phyloP scores from a whole-genome alignment of 129 eudicot species.

The Escallonia herrerae region DNA sequence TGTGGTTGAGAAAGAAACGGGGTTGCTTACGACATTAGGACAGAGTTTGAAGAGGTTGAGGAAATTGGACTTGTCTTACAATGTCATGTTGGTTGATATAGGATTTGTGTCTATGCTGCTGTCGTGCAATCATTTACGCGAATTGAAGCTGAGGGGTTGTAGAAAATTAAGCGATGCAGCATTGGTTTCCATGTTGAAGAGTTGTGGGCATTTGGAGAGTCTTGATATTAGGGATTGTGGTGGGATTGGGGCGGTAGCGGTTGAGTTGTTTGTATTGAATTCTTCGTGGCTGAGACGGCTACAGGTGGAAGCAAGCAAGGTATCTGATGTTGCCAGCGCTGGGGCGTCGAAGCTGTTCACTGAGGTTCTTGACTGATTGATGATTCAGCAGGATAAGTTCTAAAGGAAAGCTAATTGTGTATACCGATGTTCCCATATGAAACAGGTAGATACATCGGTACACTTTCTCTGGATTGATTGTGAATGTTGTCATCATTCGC shows the following conservation, averaged over 20 bases:
- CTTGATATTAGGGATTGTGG: constrained; percentile 48
- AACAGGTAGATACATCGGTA: constrained; percentile 12
- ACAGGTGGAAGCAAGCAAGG: constrained; percentile 51
- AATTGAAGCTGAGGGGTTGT: constrained; percentile 63
- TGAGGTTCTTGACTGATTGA: constrained; percentile 24
- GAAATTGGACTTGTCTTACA: constrained; percentile 56
- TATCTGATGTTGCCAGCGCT: constrained; percentile 40
- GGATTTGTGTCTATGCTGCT: constrained; percentile 57
- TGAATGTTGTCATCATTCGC: constrained; percentile 1
- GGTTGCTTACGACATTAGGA: constrained; percentile 54
- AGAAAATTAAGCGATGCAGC: constrained; percentile 29
- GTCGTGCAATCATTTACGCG: constrained; percentile 35
- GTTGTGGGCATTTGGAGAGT: constrained; percentile 52
- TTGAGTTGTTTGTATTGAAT: constrained; percentile 44
- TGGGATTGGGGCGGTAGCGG: constrained; percentile 41
- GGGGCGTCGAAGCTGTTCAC: constrained; percentile 32
- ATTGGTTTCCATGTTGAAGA: constrained; percentile 32
- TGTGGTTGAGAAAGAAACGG: constrained; percentile 41
- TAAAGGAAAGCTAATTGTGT: constrained; percentile 8
- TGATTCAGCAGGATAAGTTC: not conserved
- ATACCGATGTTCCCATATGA: constrained; percentile 3
- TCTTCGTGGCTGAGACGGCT: constrained; percentile 28
- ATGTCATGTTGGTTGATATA: constrained; percentile 50
- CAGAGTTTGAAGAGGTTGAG: constrained; percentile 40
- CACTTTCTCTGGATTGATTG: constrained; percentile 4